phyloP scores from a whole-genome alignment of 2,329 filamentous ascomycete species.

The Bipolaris sorokiniana region DNA sequence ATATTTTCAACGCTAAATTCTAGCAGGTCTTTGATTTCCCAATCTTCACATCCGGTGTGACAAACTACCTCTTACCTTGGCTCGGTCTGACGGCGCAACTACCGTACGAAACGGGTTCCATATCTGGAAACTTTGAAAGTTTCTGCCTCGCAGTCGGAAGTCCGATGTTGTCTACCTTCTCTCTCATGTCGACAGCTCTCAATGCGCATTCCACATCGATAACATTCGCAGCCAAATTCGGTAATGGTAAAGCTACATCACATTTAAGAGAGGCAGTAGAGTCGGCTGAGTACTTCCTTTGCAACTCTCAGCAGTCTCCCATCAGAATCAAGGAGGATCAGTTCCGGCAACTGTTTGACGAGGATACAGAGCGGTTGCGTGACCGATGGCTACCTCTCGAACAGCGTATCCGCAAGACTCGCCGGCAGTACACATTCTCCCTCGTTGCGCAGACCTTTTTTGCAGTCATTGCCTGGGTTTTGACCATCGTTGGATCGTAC shows the following conservation, averaged over 20 bases:
- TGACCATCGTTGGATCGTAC: constrained; percentile 3
- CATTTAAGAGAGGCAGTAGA: neutral
- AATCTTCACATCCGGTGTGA: constrained; percentile 3
- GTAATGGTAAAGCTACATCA: neutral
- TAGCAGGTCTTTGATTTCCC: constrained; percentile 4
- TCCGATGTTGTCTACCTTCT: neutral
- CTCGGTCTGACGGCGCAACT: constrained; percentile 5
- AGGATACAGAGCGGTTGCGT: neutral
- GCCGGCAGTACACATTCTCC: constrained; percentile 1
- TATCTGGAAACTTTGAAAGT: constrained; percentile 1
- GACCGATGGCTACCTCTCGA: constrained; percentile 3
- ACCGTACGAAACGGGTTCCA: constrained; percentile 1
- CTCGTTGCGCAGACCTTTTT: constrained; percentile 5
- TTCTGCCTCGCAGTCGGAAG: constrained; percentile 4
- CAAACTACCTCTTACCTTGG: constrained; percentile 3
- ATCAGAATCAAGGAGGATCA: neutral
- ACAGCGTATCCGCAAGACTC: neutral
- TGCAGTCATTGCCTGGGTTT: constrained; percentile 1
- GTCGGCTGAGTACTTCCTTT: constrained; percentile 2
- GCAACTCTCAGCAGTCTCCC: neutral
- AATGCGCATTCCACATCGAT: neutral
- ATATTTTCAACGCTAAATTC: neutral
- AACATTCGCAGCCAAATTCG: neutral
- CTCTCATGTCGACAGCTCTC: constrained; percentile 3
- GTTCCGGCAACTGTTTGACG: neutral